Base-by-base conservation (phyloP, 2,329 filamentous ascomycete genomes). In the Pseudogymnoascus sp. region DNA sequence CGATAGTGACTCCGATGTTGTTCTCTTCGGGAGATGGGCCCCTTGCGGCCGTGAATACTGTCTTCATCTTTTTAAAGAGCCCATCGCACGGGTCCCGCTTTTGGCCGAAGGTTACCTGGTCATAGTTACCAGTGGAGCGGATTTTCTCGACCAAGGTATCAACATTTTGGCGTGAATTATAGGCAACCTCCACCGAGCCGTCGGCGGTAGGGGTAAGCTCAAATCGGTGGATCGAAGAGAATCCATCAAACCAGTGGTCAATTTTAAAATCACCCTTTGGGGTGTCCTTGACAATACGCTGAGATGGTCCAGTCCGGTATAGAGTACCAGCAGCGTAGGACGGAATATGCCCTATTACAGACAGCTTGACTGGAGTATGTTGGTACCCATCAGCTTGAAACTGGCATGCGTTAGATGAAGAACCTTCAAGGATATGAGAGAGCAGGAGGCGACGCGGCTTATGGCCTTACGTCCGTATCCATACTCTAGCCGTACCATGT, bases 171-270 rank as follows among this genome's bases (percentile, higher is more conserved):
- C 88, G 81, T 1, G 90, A 94, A 5, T 87, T 87, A 72, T 93
- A 93, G 25, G 81, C 76, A 2, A 92, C 87, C 35, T 77, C 75
- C 8, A 71, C 64, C 4, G 68, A 61, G 13, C 69, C 70, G 15
- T 74, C 63, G 0, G 70, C 67, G 3, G 74, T 68, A 0, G 80
- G 71, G 2, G 84, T 68, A 33, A 93, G 88, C 63, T 90, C 81
- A 71, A 93, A 93, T 29, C 83, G 84, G 74, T 93, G 89, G 0
- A 84, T 79, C 62, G 89, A 83, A 2, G 84, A 82, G 63, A 91
- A 85, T 5, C 88, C 88, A 71, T 94, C 91, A 67, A 94, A 94
- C 90, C 90, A 94, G 72, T 94, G 90, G 1, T 80, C 83, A 10
- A 87, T 78, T 33, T 79, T 77, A 68, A 86, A 86, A 0, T 79